phyloP scores from a whole-genome alignment of 371 early-diverging fungal genomes.

The Mucor plumbeus region DNA sequence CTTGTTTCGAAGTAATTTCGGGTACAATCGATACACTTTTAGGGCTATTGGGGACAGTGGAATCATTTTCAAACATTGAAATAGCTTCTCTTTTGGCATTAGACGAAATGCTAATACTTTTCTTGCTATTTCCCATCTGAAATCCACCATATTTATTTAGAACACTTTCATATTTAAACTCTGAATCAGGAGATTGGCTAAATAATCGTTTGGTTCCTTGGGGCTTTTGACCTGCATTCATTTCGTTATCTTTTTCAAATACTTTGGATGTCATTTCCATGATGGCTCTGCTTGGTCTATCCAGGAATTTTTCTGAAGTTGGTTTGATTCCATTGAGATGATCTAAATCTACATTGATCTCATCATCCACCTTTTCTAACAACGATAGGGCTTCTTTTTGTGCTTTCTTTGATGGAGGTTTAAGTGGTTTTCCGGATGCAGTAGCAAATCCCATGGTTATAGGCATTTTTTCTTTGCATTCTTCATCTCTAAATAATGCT shows the following conservation, averaged over 20 bases:
- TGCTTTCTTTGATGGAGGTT: slow-evolving; percentile 7
- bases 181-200: neutral
- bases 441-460: slow-evolving; percentile 12
- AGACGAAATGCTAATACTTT: slow-evolving; percentile 22
- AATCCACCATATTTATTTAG: slow-evolving; percentile 37
- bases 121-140: slow-evolving; percentile 19
- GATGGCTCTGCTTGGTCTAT: slow-evolving; percentile 3
- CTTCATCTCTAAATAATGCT: neutral
- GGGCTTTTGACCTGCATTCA: neutral
- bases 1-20: neutral
- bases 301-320: slow-evolving; percentile 15
- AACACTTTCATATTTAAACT: slow-evolving; percentile 28
- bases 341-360: neutral
- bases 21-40: neutral
- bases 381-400: slow-evolving; percentile 3
- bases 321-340: slow-evolving; percentile 5
- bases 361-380: neutral
- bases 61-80: slow-evolving; percentile 19
- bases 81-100: slow-evolving; percentile 37
- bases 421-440: slow-evolving; percentile 15
- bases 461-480: neutral
- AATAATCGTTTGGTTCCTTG: slow-evolving; percentile 1
- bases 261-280: neutral
- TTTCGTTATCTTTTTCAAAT: neutral
- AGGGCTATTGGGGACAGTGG: neutral